A percentile compares a stretch with the other conserved stretches of the same genome.
Evolutionary conservation across 208 protist species (phyloP).

Genomic region (Acanthamoeba healyi): DNA sequence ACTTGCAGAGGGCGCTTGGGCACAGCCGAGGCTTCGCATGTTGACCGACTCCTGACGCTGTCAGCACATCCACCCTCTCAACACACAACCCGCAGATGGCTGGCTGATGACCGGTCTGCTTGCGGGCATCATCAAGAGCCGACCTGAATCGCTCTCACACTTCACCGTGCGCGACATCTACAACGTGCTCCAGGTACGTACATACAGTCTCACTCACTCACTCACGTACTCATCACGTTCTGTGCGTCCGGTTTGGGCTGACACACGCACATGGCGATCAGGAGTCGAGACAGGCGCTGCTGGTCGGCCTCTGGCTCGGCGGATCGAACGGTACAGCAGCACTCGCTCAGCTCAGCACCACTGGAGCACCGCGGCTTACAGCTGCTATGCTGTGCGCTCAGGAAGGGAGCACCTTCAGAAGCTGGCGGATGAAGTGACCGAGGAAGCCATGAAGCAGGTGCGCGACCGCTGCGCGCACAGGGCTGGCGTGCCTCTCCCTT

Average conservation of each 20-base stretch:
- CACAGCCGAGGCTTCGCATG: too few species aligned
- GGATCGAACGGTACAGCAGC: background rate
- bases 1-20: background rate
- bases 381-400: background rate
- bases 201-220: background rate
- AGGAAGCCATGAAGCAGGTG: background rate
- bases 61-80: too few species aligned
- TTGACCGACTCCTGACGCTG: too few species aligned
- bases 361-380: background rate
- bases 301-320: background rate
- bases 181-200: background rate
- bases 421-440: background rate
- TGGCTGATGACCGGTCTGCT: constrained; percentile 1
- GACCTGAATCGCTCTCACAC: background rate
- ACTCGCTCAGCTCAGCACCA: background rate
- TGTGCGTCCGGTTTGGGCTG: too few species aligned
- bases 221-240: too few species aligned
- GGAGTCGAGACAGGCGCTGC: background rate
- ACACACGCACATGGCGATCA: background rate
- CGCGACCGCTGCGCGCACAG: too few species aligned
- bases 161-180: constrained; percentile 1
- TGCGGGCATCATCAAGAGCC: background rate
- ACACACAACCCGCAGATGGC: background rate
- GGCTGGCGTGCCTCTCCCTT: background rate
- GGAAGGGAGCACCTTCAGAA: background rate